A percentile compares a stretch with the other conserved stretches of the same genome.
Conservation (phyloP, 2,329 filamentous ascomycete species). For the Aplosporella prunicola region DNA sequence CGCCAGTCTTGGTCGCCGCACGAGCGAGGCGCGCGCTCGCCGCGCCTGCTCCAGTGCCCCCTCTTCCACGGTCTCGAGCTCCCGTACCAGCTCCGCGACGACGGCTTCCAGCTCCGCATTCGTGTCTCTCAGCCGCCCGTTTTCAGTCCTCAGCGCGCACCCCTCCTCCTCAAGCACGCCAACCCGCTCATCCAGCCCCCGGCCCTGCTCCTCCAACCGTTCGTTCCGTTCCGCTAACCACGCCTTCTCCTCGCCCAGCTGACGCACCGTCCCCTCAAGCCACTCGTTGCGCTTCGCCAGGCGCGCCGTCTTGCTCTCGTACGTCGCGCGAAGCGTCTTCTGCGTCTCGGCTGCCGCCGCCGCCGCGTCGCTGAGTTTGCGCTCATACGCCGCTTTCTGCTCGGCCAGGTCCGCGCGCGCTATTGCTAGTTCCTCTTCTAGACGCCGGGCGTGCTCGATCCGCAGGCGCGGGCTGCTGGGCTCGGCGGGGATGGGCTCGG, state of each 20-base stretch:
- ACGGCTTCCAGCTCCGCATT: neutral
- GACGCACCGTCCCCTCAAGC: constrained; percentile 3
- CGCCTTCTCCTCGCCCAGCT: constrained; percentile 2
- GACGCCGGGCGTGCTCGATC: constrained; percentile 4
- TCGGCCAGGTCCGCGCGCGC: neutral
- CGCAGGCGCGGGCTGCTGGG: constrained; percentile 7
- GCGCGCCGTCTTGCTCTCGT: neutral
- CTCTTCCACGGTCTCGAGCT: neutral
- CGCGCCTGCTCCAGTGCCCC: neutral
- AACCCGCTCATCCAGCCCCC: neutral
- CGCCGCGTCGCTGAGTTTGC: neutral
- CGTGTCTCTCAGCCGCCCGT: neutral
- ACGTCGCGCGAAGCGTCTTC: neutral
- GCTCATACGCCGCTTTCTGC: neutral
- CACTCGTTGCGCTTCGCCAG: neutral
- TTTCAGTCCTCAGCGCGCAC: neutral
- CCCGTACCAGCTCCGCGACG: neutral
- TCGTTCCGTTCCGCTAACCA: constrained; percentile 5
- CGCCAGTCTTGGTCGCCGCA: neutral
- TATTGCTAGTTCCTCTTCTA: constrained; percentile 6
- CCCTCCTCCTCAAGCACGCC: neutral
- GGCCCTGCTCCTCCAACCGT: neutral
- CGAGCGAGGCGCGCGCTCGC: neutral
- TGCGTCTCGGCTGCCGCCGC: neutral
- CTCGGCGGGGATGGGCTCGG: neutral